Evolutionary conservation across 129 eudicot genomes (phyloP).

Genomic region (Daucus carota): DH1_v3.0 NC_030381.2:47438501-47439000

Average conservation of each 20-base stretch:
- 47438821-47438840: background rate
- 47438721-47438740: background rate
- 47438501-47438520: conserved; percentile 16
- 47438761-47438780: background rate
- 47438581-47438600: conserved; percentile 75
- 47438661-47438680: conserved; percentile 94
- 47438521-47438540: conserved; percentile 63
- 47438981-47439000: background rate
- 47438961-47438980: background rate
- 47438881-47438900: background rate
- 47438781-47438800: background rate
- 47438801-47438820: background rate
- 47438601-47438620: conserved; percentile 76
- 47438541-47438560: conserved; percentile 78
- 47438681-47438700: background rate
- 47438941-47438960: background rate
- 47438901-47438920: background rate
- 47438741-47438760: background rate
- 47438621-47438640: conserved; percentile 84
- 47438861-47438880: background rate
- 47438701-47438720: background rate
- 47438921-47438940: background rate
- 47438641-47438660: conserved; percentile 80
- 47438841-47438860: background rate
- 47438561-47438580: conserved; percentile 84